Percentiles rank a stretch among this genome's conserved stretches.
These are phyloP conservation scores for Acrocalymma vagum DNA, from an alignment of 2,329 filamentous ascomycete species.

Conservation along the genomic window DNA sequence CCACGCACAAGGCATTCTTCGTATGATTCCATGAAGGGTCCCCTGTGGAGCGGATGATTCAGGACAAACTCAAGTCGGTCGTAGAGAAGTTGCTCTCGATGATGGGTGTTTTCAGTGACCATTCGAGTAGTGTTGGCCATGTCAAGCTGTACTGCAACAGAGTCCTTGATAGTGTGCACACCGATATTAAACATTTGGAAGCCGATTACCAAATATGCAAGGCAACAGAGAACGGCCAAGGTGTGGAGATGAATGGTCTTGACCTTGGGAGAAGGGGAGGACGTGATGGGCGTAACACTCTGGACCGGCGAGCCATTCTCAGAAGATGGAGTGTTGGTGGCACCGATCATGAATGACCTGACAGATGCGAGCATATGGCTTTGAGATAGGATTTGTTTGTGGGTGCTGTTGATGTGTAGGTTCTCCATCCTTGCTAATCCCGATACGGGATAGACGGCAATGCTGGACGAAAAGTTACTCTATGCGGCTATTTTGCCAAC, in stretches of 20 bases:
- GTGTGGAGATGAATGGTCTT: conserved; percentile 10
- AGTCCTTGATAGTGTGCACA: conserved; percentile 3
- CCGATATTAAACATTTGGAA: conserved; percentile 9
- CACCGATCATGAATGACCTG: conserved; percentile 8
- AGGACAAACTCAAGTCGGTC: conserved; percentile 15
- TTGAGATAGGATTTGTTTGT: too few relatives aligned
- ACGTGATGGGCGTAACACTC: background rate
- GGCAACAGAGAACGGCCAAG: conserved; percentile 9
- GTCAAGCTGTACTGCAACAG: conserved; percentile 8
- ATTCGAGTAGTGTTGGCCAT: conserved; percentile 7
- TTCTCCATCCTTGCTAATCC: too few relatives aligned
- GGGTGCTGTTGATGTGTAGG: too few relatives aligned
- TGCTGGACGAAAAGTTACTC: too few relatives aligned
- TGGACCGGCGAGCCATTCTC: too few relatives aligned
- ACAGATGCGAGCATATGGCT: conserved; percentile 3
- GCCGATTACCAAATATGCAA: conserved; percentile 16
- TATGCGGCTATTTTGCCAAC: too few relatives aligned
- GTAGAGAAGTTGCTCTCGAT: conserved; percentile 13
- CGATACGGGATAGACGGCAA: too few relatives aligned
- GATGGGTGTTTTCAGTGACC: background rate
- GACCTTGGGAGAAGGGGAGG: conserved; percentile 2
- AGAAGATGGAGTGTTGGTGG: background rate
- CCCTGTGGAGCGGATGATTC: conserved; percentile 9
- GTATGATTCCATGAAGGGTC: conserved; percentile 30
- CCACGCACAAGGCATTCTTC: conserved; percentile 35